phyloP scores from a whole-genome alignment of 2,329 filamentous ascomycete genomes.

The Microsporum canis region DNA sequence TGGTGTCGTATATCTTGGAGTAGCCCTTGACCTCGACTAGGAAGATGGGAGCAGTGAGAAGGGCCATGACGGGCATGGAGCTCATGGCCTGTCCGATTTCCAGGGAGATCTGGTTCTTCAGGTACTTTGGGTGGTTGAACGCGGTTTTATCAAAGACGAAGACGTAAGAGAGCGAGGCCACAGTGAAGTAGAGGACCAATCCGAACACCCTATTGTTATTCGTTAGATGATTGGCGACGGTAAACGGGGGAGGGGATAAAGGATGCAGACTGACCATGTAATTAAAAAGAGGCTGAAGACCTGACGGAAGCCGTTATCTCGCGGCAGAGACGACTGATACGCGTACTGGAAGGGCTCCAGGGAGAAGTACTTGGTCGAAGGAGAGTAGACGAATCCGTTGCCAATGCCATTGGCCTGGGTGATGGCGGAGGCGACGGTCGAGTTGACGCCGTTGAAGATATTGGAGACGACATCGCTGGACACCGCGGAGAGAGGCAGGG shows the following conservation, averaged over 20 bases:
- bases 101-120: conserved; percentile 80
- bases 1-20: conserved; percentile 76
- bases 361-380: conserved; percentile 58
- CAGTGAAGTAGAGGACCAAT: conserved; percentile 69
- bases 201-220: conserved; percentile 62
- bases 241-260: not conserved
- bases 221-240: conserved; percentile 3
- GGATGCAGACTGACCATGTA: conserved; percentile 55
- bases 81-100: conserved; percentile 72
- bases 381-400: conserved; percentile 47
- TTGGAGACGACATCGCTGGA: conserved; percentile 40
- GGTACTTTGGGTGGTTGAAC: conserved; percentile 81
- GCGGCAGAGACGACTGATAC: conserved; percentile 63
- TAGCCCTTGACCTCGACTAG: conserved; percentile 72
- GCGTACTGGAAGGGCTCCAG: conserved; percentile 63
- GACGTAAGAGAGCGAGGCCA: conserved; percentile 70
- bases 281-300: conserved; percentile 65
- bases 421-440: conserved; percentile 43
- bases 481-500: conserved; percentile 45
- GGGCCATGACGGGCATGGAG: conserved; percentile 69
- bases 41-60: conserved; percentile 73
- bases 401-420: conserved; percentile 29
- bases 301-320: conserved; percentile 70
- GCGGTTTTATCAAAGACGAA: conserved; percentile 88
- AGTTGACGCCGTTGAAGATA: conserved; percentile 45